Evolutionary conservation across 129 eudicot genomes (phyloP), one percentile per base, ranked within the genome.

Genomic region (Mikania micrantha): DNA sequence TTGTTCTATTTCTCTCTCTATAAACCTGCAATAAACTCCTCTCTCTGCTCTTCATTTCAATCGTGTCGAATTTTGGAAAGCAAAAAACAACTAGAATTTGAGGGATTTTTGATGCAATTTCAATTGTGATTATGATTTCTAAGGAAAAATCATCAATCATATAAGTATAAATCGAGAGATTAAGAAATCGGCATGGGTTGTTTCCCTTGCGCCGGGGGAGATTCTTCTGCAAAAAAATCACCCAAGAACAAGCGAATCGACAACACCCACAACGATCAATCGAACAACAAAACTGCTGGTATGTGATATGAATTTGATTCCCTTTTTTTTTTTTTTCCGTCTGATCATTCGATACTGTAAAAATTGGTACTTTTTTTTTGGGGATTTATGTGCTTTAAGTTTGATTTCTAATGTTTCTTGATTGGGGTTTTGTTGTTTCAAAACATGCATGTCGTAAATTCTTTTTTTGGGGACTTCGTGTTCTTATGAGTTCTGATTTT

Each of bases 181-280:
- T 65, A 9, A 60, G 21, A 63, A 70, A 49, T 17, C 67, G 73
- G 59, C 60, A 85, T 85, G 90, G 86, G 87, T 32, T 85, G 90
- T 66, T 81, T 81, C 77, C 78, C 69, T 60, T 81, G 87, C 49
- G 74, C 80, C 39, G 84, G 90, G 17, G 82, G 90, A 31, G 82
- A 81, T 73, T 76, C 80, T 75, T 74, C 88, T 15, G 32, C 71
- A 0, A 76, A 73, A 67, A 60, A 64, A 74, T 67, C 77, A 66
- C 61, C 81, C 47, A 70, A 80, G 34, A 76, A 69, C 45, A 84
- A 77, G 73, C 67, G 40, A 67, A 68, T 27, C 53, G 71, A 82
- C 0, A 38, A 12, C 70, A 60, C 35, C 69, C 45, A 60, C 24
- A 60, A 36, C 38, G 80, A 85, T 77, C 85, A 67, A 80, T 39